Evolutionary conservation across 306 rosid genomes (phyloP).

Genomic region (Cicer bijugum): DNA sequence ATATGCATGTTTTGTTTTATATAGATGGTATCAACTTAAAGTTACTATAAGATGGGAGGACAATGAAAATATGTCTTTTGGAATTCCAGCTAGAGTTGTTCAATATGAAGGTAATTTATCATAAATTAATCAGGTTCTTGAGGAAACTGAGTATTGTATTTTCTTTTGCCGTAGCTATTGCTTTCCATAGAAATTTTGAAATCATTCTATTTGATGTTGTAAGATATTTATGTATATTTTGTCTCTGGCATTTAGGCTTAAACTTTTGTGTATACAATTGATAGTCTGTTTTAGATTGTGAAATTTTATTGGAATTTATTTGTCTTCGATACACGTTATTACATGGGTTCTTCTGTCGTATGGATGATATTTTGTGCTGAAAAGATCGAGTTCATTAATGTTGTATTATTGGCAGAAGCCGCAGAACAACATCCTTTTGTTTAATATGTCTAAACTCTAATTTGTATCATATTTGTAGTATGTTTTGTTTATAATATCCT

Average conservation of each 20-base stretch:
- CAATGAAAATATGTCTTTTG: conserved; percentile 54
- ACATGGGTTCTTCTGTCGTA: background rate
- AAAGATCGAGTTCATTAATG: background rate
- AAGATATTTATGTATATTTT: background rate
- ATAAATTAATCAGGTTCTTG: background rate
- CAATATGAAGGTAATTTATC: conserved; percentile 81
- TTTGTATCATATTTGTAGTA: background rate
- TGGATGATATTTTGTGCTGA: background rate
- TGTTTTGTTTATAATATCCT: background rate
- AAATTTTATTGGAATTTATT: background rate
- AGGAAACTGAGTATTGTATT: conserved; percentile 4
- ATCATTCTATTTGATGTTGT: background rate
- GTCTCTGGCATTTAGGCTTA: background rate
- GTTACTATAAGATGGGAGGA: conserved; percentile 89
- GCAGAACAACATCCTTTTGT: background rate
- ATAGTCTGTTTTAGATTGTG: conserved; percentile 1
- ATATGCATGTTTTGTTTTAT: conserved; percentile 22
- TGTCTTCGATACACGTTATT: background rate
- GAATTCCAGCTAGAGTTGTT: conserved; percentile 91
- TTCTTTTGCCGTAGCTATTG: background rate
- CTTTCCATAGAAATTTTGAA: background rate
- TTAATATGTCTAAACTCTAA: background rate
- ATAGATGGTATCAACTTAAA: conserved; percentile 88
- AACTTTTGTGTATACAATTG: background rate
- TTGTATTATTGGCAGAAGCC: background rate